Conservation (phyloP, 805 yeast species). For the Metschnikowia kunwiensis region DNA sequence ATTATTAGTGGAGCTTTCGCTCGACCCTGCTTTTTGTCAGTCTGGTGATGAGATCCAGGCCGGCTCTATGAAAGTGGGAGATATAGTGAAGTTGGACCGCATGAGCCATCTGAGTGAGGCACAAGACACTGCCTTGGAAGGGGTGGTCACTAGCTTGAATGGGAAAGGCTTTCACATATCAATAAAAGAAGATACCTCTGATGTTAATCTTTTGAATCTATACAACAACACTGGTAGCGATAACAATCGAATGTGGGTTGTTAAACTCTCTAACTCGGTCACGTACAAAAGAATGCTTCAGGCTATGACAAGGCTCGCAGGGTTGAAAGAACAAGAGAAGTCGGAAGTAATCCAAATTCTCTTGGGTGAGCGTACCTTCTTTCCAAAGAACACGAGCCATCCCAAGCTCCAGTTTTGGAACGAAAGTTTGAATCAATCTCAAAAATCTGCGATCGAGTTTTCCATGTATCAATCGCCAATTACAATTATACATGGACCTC, state of each 20-base stretch:
- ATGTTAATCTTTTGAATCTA: constrained; percentile 45
- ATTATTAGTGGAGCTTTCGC: constrained; percentile 57
- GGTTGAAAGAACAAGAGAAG: constrained; percentile 36
- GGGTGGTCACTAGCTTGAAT: constrained; percentile 60
- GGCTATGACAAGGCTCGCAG: constrained; percentile 64
- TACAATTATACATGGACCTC: constrained; percentile 72
- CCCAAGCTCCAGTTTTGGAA: constrained; percentile 34
- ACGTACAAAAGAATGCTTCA: constrained; percentile 78
- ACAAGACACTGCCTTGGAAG: constrained; percentile 42
- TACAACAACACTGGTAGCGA: constrained; percentile 41
- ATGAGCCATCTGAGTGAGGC: constrained; percentile 31
- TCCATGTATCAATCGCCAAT: constrained; percentile 55
- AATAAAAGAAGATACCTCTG: constrained; percentile 50
- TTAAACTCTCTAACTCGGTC: constrained; percentile 62
- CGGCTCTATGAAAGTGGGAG: constrained; percentile 69
- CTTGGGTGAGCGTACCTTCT: constrained; percentile 42
- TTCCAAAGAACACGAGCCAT: constrained; percentile 19
- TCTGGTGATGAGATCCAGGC: constrained; percentile 32
- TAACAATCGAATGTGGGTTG: constrained; percentile 56
- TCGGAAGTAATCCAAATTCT: constrained; percentile 41
- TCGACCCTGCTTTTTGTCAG: constrained; percentile 47
- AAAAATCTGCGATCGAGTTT: constrained; percentile 66
- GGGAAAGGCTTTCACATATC: constrained; percentile 53
- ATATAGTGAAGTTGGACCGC: constrained; percentile 62
- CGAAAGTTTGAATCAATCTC: constrained; percentile 59